Base-by-base conservation (phyloP, 805 yeast genomes). In the Cyberlindnera veronae region DNA sequence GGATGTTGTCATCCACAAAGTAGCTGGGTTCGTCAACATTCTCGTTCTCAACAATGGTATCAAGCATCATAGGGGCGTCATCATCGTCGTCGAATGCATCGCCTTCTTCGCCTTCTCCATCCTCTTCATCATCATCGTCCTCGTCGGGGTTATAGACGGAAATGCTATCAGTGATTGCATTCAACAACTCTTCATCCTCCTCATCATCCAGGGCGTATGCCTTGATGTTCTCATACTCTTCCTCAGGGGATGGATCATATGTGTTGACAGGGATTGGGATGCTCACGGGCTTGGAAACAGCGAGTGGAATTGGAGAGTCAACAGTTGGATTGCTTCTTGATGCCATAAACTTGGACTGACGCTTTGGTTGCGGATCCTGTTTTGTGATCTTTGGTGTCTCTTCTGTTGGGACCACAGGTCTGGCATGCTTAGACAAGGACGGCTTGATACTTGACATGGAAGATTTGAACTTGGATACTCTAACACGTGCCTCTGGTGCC, bases 41-140 rank as follows among this genome's bases (percentile, higher is more conserved):
- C 6, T 62, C 69, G 22, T 55, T 57, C 29, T 57, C 82, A 3
- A 73, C 62, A 31, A 74, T 66, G 16, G 61, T 60, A 28, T 71
- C 77, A 3, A 60, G 48, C 34, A 75, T 47, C 38, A 73, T 62
- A 16, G 68, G 66, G 0, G 61, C 66, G 14, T 67, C 67, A 13
- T 56, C 65, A 1, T 61, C 64, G 6, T 62, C 69, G n/a, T n/a
- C n/a, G n/a, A n/a, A n/a, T n/a, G n/a, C n/a, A 3, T 58, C 64
- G 12, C 55, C 63, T 5, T 58, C 64, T 9, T 53, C 56, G 3
- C 45, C 49, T 12, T 57, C 63, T 15, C 53, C 61, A 2, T 51
- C 58, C 4, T 57, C 60, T 11, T 50, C 57, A 17, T 49, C 63
- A 8, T 56, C 64, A 3, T 59, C 66, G 3, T 60, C 66, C 18